Evolutionary conservation across 352 stramenopile genomes (phyloP), one percentile per base, ranked within the genome.

Genomic region (Phytopythium sindhum): DNA sequence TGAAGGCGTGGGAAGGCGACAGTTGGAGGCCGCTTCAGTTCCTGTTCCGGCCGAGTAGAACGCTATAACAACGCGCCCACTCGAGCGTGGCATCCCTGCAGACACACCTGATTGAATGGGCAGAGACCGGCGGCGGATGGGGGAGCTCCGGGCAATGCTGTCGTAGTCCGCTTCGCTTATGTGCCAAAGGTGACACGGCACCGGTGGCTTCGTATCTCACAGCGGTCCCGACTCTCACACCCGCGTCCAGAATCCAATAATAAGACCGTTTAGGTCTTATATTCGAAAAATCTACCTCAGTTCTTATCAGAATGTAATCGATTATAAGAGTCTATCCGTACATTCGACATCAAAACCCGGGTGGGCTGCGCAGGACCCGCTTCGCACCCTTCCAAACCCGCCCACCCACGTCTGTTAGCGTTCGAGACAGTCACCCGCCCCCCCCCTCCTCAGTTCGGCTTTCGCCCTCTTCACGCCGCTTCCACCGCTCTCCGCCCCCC

Each of bases 151-250:
- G n/a, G 19, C 15, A 45, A 48, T 9, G 12, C 42, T 26, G 42
- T 21, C 2, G 42, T 7, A 17, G 39, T 23, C 39, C n/a, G n/a
- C n/a, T n/a, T 45, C 15, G 15, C 15, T 45, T 45, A 23, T n/a
- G 19, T 8, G 41, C 21, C 1, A 24, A 21, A 41, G 37, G 42
- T 61, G 55, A 61, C 55, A 52, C 41, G 35, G 39, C 55, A 5
- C 23, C 17, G 54, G 55, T 61, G 55, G 55, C 55, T 52, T 61
- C 55, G 55, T 51, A 61, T 61, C 55, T 61, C 55, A 61, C 37
- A 28, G 39, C 23, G 17, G 28, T 23, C 55, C 39, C 55, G 14
- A 8, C 37, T 50, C n/a, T 60, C 9, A 21, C 33, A 5, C 17
- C 19, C 15, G 9, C 37, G n/a, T 39, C 11, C n/a, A 21, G 6